Base-by-base conservation (phyloP, 176 grass and related monocot species). In the Oropetium thomaeum region DNA sequence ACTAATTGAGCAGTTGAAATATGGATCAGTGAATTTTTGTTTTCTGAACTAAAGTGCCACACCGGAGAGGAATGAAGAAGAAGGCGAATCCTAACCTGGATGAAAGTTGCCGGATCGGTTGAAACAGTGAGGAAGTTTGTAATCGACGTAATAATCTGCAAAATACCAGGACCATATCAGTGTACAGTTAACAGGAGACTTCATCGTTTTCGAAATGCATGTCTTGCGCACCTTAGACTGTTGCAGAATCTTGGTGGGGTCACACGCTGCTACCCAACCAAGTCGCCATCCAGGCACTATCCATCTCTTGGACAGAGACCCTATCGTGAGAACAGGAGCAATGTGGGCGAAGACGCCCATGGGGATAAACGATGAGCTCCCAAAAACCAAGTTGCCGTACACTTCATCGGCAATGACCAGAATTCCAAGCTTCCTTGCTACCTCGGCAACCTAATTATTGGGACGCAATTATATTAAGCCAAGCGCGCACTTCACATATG, bases 231-330 rank as follows among this genome's bases (percentile, higher is more conserved):
- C 89, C 65, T 83, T 85, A 8, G 69, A 82, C 62, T 85, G 58
- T 80, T 67, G 67, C 12, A 92, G 35, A 75, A 85, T 69, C 76
- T 77, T 87, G 7, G 32, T 82, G 51, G 76, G 86, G 1, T 89
- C 90, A 10, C 62, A 81, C 2, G 38, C 65, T 9, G 83, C 83
- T 39, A 92, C 70, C 90, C 90, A 92, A 20, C 90, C 90, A 84
- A 92, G 90, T 32, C 86, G 71, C 90, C 90, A 92, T 68, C 90
- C 86, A 37, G 90, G 90, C 65, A 92, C 86, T 33, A 86, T 75
- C 90, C 90, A 92, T 39, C 86, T 72, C 72, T 92, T 92, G 7
- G 90, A 92, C 20, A 92, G 44, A 7, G 90, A 89, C 29, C 90
- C 86, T 37, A 92, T 57, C 5, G 80, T 70, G 28, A 92, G 7